A percentile compares a stretch with the other conserved stretches of the same genome.
phyloP scores from a whole-genome alignment of 1,139 yeast genomes.

The Kazachstania sp. region DNA sequence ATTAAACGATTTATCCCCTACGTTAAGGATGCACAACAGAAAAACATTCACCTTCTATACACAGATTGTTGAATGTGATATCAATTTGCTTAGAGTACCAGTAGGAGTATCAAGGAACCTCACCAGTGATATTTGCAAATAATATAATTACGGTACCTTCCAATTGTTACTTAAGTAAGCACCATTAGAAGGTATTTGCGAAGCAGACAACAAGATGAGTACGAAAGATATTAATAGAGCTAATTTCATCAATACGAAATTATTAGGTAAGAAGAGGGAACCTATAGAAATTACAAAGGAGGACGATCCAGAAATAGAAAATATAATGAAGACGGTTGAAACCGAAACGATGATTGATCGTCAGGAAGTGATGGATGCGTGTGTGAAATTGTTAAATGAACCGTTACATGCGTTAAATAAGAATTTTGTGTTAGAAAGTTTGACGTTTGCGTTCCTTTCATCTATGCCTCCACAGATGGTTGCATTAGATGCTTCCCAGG shows the following conservation, averaged over 20 bases:
- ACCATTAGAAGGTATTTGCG: not conserved
- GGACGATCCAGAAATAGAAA: slow-evolving; percentile 8
- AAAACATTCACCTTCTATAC: too few relatives aligned
- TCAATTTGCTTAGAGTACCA: too few relatives aligned
- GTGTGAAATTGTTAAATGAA: slow-evolving; percentile 31
- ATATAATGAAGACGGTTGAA: slow-evolving; percentile 23
- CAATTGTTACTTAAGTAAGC: too few relatives aligned
- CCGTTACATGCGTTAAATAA: slow-evolving; percentile 28
- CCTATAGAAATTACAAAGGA: slow-evolving; percentile 14
- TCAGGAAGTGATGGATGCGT: slow-evolving; percentile 35
- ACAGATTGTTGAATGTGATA: too few relatives aligned
- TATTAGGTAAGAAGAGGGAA: slow-evolving; percentile 29
- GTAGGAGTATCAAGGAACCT: too few relatives aligned
- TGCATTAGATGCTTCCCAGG: slow-evolving; percentile 72
- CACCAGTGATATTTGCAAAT: too few relatives aligned
- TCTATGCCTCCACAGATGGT: slow-evolving; percentile 36
- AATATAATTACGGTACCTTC: too few relatives aligned
- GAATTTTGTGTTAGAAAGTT: slow-evolving; percentile 35
- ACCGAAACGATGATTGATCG: slow-evolving; percentile 39
- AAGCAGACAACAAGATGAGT: not conserved
- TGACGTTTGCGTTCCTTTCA: slow-evolving; percentile 35
- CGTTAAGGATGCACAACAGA: too few relatives aligned
- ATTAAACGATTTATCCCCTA: too few relatives aligned
- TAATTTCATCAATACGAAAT: slow-evolving; percentile 12
- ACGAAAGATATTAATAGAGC: slow-evolving; percentile 3